phyloP scores from a whole-genome alignment of 495 filamentous ascomycete genomes.

The Penicillium cinerascens region DNA sequence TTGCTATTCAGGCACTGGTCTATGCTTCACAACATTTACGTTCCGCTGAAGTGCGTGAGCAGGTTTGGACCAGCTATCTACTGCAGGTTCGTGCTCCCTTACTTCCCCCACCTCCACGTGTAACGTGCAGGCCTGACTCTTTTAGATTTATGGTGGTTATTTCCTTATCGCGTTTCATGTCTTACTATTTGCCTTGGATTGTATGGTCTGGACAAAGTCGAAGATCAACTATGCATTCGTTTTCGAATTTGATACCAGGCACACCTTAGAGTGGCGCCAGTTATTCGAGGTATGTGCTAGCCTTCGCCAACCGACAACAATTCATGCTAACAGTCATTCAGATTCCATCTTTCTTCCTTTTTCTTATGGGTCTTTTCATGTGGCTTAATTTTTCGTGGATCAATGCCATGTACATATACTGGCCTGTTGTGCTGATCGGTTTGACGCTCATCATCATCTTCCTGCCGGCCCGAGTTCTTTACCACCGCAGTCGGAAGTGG shows the following conservation, averaged over 20 bases:
- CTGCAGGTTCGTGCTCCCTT: constrained; percentile 53
- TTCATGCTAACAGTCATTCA: constrained; percentile 23
- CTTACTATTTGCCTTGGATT: constrained; percentile 72
- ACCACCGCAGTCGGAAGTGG: constrained; percentile 76
- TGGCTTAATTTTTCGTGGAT: constrained; percentile 83
- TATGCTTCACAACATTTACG: constrained; percentile 56
- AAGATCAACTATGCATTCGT: constrained; percentile 96
- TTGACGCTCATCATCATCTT: constrained; percentile 65
- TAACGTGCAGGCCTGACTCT: constrained; percentile 23
- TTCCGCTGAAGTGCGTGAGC: constrained; percentile 42
- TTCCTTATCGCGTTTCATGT: constrained; percentile 73
- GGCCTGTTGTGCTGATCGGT: constrained; percentile 76
- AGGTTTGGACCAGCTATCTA: constrained; percentile 65
- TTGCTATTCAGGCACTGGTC: constrained; percentile 71
- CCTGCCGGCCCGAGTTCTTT: constrained; percentile 68
- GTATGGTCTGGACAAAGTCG: constrained; percentile 71
- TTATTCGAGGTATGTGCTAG: constrained; percentile 60
- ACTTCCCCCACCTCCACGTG: not conserved
- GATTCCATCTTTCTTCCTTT: constrained; percentile 73
- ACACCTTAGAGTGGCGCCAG: constrained; percentile 85
- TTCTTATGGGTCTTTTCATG: constrained; percentile 72
- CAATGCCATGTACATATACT: constrained; percentile 75
- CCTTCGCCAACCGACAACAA: not conserved
- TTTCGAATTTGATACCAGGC: constrained; percentile 88
- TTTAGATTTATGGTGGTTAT: constrained; percentile 79